phyloP scores from a whole-genome alignment of 768 basidiomycete genomes.

The Suillus placidus region DNA sequence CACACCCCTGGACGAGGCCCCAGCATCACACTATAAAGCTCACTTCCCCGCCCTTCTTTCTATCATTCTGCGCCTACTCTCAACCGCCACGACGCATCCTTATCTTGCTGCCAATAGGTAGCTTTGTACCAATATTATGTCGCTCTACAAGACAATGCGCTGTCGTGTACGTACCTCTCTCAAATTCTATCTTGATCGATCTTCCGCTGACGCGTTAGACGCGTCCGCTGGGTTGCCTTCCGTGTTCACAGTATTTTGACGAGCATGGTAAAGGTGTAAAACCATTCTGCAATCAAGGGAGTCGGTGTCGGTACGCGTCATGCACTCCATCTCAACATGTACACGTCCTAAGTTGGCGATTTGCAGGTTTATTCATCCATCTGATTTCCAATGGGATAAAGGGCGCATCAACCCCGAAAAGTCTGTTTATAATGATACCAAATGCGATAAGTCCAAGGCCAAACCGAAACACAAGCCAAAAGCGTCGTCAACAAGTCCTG shows the following conservation, averaged over 20 bases:
- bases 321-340: constrained; percentile 11
- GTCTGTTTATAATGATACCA: constrained; percentile 1
- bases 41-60: background rate
- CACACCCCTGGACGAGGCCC: background rate
- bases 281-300: constrained; percentile 50
- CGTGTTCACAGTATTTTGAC: constrained; percentile 48
- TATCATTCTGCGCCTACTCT: background rate
- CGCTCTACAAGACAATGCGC: constrained; percentile 46
- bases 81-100: background rate
- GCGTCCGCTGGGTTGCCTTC: background rate
- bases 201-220: constrained; percentile 19
- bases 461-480: constrained; percentile 27
- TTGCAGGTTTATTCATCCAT: constrained; percentile 52
- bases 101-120: background rate
- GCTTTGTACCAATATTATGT: constrained; percentile 22
- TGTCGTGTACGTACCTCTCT: constrained; percentile 45
- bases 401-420: constrained; percentile 25
- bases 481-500: constrained; percentile 23
- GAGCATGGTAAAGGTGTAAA: constrained; percentile 43
- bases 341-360: constrained; percentile 12
- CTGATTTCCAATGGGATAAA: constrained; percentile 45
- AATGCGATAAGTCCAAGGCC: constrained; percentile 23
- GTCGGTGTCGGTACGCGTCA: constrained; percentile 49
- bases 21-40: constrained; percentile 8
- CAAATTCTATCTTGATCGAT: background rate